Percentiles rank a stretch among this genome's conserved stretches.
Evolutionary conservation across 1,139 yeast genomes (phyloP).

Genomic region (Geotrichum aggregatum): DNA sequence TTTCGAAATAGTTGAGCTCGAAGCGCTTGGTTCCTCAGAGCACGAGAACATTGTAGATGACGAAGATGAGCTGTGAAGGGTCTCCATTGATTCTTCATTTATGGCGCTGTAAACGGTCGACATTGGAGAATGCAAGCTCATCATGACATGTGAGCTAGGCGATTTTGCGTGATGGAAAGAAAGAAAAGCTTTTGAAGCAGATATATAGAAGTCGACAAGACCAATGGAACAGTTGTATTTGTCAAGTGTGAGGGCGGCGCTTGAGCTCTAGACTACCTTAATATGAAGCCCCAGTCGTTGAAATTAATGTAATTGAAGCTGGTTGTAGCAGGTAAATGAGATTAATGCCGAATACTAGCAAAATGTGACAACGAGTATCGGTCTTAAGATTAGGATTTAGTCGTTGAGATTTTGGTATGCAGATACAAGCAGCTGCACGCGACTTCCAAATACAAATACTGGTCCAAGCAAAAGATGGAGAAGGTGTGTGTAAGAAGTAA

Average conservation of each 20-base stretch:
- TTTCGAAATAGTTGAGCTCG: not conserved
- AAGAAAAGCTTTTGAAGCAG: not conserved
- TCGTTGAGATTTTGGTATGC: too few species aligned
- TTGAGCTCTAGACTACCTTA: too few species aligned
- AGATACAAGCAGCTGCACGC: too few species aligned
- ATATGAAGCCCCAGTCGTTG: too few species aligned
- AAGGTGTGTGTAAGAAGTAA: not conserved
- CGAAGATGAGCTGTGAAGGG: constrained; percentile 1
- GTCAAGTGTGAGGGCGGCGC: not conserved
- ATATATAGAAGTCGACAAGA: not conserved
- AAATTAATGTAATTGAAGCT: too few species aligned
- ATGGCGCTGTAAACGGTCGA: not conserved
- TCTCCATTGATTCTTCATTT: not conserved
- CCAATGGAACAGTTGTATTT: not conserved
- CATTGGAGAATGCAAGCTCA: not conserved
- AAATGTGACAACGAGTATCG: not conserved
- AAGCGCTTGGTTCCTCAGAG: not conserved
- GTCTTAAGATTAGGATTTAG: too few species aligned
- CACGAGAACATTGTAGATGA: constrained; percentile 4
- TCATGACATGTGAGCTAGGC: too few species aligned
- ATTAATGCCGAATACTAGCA: not conserved
- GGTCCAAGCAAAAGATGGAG: not conserved
- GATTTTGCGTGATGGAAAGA: not conserved
- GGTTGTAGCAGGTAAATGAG: not conserved
- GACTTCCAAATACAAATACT: too few species aligned